Base-by-base conservation (phyloP, 441 rosid genomes). In the Gossypium laxum region DNA sequence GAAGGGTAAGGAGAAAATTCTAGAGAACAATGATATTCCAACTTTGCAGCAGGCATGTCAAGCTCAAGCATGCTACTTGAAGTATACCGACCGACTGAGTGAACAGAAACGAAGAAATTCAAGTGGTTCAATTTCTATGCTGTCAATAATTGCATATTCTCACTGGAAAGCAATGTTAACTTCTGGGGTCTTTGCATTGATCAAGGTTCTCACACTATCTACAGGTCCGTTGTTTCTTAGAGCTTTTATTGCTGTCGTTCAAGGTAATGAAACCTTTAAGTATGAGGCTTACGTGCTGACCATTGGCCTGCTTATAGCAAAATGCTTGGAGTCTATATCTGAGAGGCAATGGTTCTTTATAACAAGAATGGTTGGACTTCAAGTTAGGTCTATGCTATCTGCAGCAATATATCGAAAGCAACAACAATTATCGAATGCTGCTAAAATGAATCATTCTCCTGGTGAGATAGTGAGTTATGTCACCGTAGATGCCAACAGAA, bases 271-370 rank as follows among this genome's bases (percentile, higher is more conserved):
- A 71, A 66, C 67, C 54, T 74, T 84, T 26, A 50, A 74, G 64
- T 61, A 83, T 14, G 87, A 83, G 54, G 81, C 75, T 10, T 85
- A 85, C n/a, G 57, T 32, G 19, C 71, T 85, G 18, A 65, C 87
- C 1, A 34, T 45, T 0, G 83, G 72, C 0, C 74, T 84, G 10
- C 77, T 85, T 30, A 0, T 75, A 1, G 75, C 69, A 5, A 85
- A 87, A 75, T 74, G 78, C 57, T 43, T 85, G 1, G 88, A 85
- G 69, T 85, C 88, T n/a, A 0, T 84, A 1, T 77, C 87, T 2
- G 73, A 81, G 75, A 84, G 91, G 78, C 87, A 85, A 69, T 84
- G 85, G 82, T 65, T 58, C 71, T 86, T 83, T 19, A 52, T 68
- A 6, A 43, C 81, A 0, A 75, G 85, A 60, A 41, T 78, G 21